Conservation (phyloP, 108 stramenopile genomes). For the Epithemia pelagica region DNA sequence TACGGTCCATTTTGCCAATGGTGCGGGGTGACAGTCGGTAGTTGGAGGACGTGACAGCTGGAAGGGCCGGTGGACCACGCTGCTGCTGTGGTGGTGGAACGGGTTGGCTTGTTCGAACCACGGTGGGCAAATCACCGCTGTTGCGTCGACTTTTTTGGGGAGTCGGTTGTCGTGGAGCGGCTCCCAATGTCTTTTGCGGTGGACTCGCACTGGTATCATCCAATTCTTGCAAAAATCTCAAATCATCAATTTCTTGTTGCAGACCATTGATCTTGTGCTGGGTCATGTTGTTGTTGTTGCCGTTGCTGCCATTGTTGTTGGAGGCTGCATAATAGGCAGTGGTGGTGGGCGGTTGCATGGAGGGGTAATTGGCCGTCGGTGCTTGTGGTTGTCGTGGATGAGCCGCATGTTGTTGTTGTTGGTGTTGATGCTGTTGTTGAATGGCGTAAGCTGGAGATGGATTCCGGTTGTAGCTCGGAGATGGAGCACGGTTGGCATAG, state of each 20-base stretch:
- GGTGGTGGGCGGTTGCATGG: neutral
- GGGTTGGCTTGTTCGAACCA: slow-evolving; percentile 1
- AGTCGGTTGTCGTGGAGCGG: slow-evolving; percentile 3
- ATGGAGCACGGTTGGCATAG: neutral
- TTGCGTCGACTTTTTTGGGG: neutral
- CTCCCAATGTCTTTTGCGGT: slow-evolving; percentile 11
- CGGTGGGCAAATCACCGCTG: neutral
- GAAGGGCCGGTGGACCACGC: neutral
- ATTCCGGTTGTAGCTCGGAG: neutral
- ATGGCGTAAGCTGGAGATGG: neutral
- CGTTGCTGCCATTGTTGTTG: neutral
- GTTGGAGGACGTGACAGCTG: neutral
- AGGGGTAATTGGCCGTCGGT: neutral
- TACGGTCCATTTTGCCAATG: slow-evolving; percentile 39
- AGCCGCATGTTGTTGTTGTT: neutral
- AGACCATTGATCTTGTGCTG: slow-evolving; percentile 28
- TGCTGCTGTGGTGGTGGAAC: neutral
- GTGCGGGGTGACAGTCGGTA: slow-evolving; percentile 25
- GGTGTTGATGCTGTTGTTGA: neutral
- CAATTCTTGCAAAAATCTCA: slow-evolving; percentile 48
- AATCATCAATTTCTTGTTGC: slow-evolving; percentile 40
- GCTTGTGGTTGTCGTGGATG: neutral
- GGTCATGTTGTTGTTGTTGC: neutral
- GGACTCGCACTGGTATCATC: slow-evolving; percentile 21
- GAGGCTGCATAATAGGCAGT: neutral